Evolutionary conservation across 2,329 filamentous ascomycete genomes (phyloP).

Genomic region (Colletotrichum acutatum): DNA sequence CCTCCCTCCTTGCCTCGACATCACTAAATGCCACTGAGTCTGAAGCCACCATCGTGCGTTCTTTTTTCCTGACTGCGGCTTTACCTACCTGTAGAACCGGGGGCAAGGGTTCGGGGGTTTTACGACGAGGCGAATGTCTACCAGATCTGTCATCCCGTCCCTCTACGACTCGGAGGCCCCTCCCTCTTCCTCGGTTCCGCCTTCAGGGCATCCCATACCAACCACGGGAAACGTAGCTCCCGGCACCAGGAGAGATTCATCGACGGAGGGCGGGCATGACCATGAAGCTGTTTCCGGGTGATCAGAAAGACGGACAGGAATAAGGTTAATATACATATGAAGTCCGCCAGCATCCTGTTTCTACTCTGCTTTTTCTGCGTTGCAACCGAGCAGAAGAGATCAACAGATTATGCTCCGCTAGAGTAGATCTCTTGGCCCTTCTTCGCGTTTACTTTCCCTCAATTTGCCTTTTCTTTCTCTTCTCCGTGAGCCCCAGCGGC

Average conservation of each 20-base stretch:
- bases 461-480: not conserved
- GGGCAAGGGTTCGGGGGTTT: not conserved
- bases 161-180: not conserved
- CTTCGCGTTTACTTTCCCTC: not conserved
- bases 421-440: constrained; percentile 13
- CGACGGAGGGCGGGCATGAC: constrained; percentile 2
- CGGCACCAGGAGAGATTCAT: constrained; percentile 34
- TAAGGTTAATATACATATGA: constrained; percentile 4
- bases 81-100: not conserved
- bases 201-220: not conserved
- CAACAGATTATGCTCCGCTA: constrained; percentile 3
- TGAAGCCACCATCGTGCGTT: not conserved
- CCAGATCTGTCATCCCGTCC: not conserved
- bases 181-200: not conserved
- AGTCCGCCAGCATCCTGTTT: not conserved
- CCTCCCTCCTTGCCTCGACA: not conserved
- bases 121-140: not conserved
- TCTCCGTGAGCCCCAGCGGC: constrained; percentile 13
- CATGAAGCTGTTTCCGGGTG: not conserved
- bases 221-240: constrained; percentile 10
- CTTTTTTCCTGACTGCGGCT: not conserved
- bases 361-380: not conserved
- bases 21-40: not conserved
- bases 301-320: not conserved
- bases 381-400: constrained; percentile 7